A percentile compares a stretch with the other conserved stretches of the same genome.
Evolutionary conservation across 805 yeast genomes (phyloP).

Genomic region (Isabelozyma gotoi): DNA sequence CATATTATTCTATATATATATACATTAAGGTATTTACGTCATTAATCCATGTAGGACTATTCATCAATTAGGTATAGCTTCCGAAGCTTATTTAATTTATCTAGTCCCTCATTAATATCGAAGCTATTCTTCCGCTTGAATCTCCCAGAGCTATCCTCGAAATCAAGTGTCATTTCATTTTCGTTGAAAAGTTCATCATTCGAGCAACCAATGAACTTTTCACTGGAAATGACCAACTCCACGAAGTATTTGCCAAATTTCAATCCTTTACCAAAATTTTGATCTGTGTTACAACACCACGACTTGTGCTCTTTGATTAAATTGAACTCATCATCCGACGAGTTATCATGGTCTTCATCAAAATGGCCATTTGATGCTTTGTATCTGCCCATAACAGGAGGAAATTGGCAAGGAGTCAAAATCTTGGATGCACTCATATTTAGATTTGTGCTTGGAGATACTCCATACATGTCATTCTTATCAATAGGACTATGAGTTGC

Average conservation of each 20-base stretch:
- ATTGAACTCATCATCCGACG: constrained; percentile 14
- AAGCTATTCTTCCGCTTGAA: constrained; percentile 17
- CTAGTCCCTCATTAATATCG: constrained; percentile 33
- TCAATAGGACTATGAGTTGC: constrained; percentile 4
- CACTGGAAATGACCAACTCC: constrained; percentile 20
- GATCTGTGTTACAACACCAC: constrained; percentile 31
- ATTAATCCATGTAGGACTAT: not conserved
- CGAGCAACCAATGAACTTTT: constrained; percentile 17
- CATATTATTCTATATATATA: not conserved
- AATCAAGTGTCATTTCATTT: constrained; percentile 3
- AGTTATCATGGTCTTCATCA: constrained; percentile 11
- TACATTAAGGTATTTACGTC: no score
- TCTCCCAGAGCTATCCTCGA: not conserved
- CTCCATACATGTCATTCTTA: constrained; percentile 6
- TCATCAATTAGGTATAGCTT: constrained; percentile 27
- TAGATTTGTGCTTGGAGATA: constrained; percentile 3
- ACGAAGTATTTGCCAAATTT: constrained; percentile 20
- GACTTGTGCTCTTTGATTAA: constrained; percentile 29
- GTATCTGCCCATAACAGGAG: constrained; percentile 8
- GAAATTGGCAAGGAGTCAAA: constrained; percentile 31
- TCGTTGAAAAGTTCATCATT: constrained; percentile 21
- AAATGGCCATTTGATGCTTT: not conserved
- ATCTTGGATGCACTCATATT: constrained; percentile 21
- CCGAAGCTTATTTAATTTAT: constrained; percentile 31
- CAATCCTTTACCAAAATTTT: constrained; percentile 9